phyloP scores from a whole-genome alignment of 1,284 basidiomycete genomes.

The Apiotrichum akiyoshidainum region DNA sequence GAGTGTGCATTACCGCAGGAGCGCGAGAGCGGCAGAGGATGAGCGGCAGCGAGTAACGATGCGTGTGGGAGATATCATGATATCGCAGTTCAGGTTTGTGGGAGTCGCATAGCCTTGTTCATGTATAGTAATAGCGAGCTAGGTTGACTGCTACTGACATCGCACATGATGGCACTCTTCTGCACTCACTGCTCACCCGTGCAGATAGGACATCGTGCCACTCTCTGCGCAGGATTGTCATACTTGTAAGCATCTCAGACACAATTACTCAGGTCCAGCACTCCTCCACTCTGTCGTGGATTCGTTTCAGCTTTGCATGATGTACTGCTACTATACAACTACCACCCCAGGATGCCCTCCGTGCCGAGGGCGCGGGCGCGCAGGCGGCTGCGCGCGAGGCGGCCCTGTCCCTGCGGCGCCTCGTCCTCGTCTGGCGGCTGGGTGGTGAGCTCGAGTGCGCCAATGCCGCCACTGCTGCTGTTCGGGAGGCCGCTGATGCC shows the following conservation, averaged over 20 bases:
- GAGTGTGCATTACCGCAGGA: background rate
- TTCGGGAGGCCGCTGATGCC: too few species aligned
- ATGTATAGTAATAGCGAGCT: background rate
- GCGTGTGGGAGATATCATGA: background rate
- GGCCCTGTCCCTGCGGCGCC: too few species aligned
- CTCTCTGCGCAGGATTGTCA: background rate
- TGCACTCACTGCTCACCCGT: too few species aligned
- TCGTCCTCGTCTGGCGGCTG: too few species aligned
- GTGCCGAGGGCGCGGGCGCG: slow-evolving; percentile 9
- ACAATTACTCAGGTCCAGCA: background rate
- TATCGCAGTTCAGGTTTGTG: background rate
- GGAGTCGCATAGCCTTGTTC: background rate
- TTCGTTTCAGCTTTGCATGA: too few species aligned
- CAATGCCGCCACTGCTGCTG: too few species aligned
- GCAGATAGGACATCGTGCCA: too few species aligned
- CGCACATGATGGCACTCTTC: too few species aligned
- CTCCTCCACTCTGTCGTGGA: too few species aligned
- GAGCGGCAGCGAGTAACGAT: background rate
- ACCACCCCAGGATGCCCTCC: slow-evolving; percentile 10
- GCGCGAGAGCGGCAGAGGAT: background rate
- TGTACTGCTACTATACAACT: slow-evolving; percentile 1
- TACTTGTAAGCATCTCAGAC: background rate
- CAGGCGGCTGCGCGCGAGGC: slow-evolving; percentile 5
- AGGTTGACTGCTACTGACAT: background rate
- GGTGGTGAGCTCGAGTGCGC: too few species aligned